Base-by-base conservation (phyloP, 305 asterid genomes). In the Solanum hybrid region DNA sequence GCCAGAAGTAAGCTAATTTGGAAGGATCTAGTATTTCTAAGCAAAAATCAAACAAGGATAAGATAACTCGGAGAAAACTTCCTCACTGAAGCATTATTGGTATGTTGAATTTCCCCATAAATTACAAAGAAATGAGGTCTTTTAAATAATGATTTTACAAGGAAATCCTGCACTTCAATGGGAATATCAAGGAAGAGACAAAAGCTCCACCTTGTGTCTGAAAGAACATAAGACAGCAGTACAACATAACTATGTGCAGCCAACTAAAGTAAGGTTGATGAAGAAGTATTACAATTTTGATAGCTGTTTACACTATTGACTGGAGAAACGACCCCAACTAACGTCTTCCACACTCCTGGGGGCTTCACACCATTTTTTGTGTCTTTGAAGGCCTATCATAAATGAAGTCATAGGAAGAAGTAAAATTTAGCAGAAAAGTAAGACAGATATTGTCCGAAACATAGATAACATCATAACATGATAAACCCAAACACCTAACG, bases 271-370 rank as follows among this genome's bases (percentile, higher is more conserved):
- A 38, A 75, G 88, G 75, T 78, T 89, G 88, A 90, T 34, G 68
- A 87, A 90, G 36, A 80, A 78, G 78, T 57, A 93, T 5, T 95
- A 94, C 99, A 89, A 36, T 91, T 91, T 87, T 90, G 95, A 89
- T 70, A 81, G 78, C 85, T 90, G 85, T 90, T 94, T 68, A 95
- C 90, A 85, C 94, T 88, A 90, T 89, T 92, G 91, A 93, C 92
- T 5, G 95, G 93, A 81, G 97, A 91, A 90, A 95, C 91, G 38
- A 91, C 95, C 89, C 92, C 95, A 8, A 87, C 88, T 94, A 96
- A 92, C 38, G 99, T 97, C 94, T 93, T 92, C 96, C 93, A 95
- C 32, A 96, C 94, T 86, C 99, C 98, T 13, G 97, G 97, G 87
- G 98, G 95, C 87, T 92, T 95, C 86, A 88, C 92, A 80, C 94